A percentile compares a stretch with the other conserved stretches of the same genome.
These are phyloP conservation scores for Geranium incanum DNA, from an alignment of 441 rosid genomes.

Conservation along the genomic window DNA sequence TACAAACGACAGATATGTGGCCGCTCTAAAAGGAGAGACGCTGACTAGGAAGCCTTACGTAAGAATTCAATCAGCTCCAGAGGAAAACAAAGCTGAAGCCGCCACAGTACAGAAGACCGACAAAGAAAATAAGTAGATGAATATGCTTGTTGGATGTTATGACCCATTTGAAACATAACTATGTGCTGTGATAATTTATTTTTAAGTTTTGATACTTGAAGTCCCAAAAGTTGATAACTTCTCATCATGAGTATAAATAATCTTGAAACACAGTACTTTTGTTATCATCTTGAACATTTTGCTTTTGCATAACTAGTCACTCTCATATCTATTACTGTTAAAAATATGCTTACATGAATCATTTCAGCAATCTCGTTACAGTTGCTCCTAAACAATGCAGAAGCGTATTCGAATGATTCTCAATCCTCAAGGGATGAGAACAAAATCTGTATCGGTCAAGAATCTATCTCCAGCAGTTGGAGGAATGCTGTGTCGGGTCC, in stretches of 20 bases:
- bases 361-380: not conserved
- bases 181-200: no score
- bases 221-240: not conserved
- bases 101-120: conserved; percentile 21
- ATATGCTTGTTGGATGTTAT: not conserved
- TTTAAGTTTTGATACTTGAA: not conserved
- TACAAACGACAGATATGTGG: conserved; percentile 83
- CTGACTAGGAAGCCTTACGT: conserved; percentile 76
- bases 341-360: no score
- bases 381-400: not conserved
- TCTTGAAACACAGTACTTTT: no score
- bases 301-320: no score
- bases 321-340: no score
- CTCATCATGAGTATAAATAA: not conserved
- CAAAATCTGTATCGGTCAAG: conserved; percentile 38
- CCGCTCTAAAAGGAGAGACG: conserved; percentile 84
- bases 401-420: not conserved
- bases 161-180: not conserved
- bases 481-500: conserved; percentile 45
- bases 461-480: conserved; percentile 76
- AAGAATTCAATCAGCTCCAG: conserved; percentile 66
- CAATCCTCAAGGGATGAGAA: conserved; percentile 45
- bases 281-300: no score
- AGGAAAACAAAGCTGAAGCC: conserved; percentile 27
- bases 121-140: conserved; percentile 23